phyloP scores from a whole-genome alignment of 1,284 basidiomycete species.

The Apiotrichum gamsii region DNA sequence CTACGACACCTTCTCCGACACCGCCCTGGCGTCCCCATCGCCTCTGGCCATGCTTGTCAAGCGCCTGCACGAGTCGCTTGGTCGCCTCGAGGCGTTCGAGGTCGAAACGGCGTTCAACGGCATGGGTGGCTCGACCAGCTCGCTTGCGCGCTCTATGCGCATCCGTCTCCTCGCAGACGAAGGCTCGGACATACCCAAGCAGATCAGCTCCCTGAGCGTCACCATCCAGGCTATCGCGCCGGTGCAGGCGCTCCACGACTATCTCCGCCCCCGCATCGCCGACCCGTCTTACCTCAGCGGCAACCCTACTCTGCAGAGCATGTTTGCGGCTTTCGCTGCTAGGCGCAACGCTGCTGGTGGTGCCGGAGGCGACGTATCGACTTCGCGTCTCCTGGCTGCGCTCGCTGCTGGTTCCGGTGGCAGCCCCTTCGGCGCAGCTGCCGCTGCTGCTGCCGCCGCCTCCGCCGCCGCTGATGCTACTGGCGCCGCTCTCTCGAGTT shows the following conservation, averaged over 20 bases:
- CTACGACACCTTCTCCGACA: constrained; percentile 63
- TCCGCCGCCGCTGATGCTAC: constrained; percentile 35
- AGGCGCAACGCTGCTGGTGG: constrained; percentile 54
- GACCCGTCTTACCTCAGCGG: constrained; percentile 58
- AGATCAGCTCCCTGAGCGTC: constrained; percentile 79
- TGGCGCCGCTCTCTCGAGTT: too few species aligned
- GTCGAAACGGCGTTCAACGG: constrained; percentile 66
- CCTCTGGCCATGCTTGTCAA: constrained; percentile 80
- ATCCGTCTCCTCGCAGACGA: constrained; percentile 81
- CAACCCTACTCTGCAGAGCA: constrained; percentile 57
- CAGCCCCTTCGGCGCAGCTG: constrained; percentile 9
- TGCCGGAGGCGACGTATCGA: constrained; percentile 14
- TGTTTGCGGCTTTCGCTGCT: constrained; percentile 80
- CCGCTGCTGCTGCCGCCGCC: constrained; percentile 38
- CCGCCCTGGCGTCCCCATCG: constrained; percentile 51
- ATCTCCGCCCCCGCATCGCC: constrained; percentile 81
- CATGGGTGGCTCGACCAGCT: constrained; percentile 9
- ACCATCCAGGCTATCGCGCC: constrained; percentile 96
- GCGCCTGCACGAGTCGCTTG: constrained; percentile 87
- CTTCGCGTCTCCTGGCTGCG: constrained; percentile 55
- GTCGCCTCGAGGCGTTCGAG: constrained; percentile 88
- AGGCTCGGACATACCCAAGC: constrained; percentile 76
- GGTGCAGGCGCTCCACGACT: constrained; percentile 90
- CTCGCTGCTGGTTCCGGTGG: constrained; percentile 38
- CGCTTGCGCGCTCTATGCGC: constrained; percentile 52